Base-by-base conservation (phyloP, 2,329 filamentous ascomycete genomes). In the Colletotrichum aenigma region DNA sequence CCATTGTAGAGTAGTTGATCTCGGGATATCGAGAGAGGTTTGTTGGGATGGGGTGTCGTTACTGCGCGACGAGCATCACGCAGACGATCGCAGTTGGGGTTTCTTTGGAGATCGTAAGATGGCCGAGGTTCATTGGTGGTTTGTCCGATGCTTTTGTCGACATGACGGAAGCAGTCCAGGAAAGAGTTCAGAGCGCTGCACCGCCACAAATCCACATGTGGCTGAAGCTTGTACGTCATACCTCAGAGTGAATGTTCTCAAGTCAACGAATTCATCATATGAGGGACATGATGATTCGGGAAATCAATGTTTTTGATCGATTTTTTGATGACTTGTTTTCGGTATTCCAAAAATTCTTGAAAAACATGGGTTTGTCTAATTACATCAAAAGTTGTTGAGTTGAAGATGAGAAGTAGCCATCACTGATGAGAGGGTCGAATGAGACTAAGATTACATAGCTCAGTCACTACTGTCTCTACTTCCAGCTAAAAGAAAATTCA, bases 1-100 rank as follows among this genome's bases (percentile, higher is more conserved):
- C 83, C 87, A 88, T 88, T 75, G 66, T 70, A 32, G n/a, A 21
- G 74, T 30, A 13, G 52, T 66, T 48, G 48, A n/a, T 43, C 21
- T 28, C 48, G 24, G 30, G 30, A 28, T 36, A 56, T 30, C 43
- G 8, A 18, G 48, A 28, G 48, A 16, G 21, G 6, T 21, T 52
- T 10, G 43, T n/a, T 43, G 61, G 65, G 30, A 62, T 52, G 13
- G 4, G 8, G 2, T 28, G 28, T 66, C 24, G 55, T 30, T 75
- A 75, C 55, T 36, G 55, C 61, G 61, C 55, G 64, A 62, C 28
- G 18, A 26, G 62, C 72, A 75, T 67, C 55, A 72, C 36, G 38
- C 5, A 58, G 55, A 26, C 12, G 36, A 7, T 56, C 62, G 55
- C 13, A 13, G 28, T 55, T 9, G 16, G n/a, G 30, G 24, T 10